Evolutionary conservation across 495 filamentous ascomycete genomes (phyloP), one percentile per base, ranked within the genome.

Genomic region (Xylaria flabelliformis): DNA sequence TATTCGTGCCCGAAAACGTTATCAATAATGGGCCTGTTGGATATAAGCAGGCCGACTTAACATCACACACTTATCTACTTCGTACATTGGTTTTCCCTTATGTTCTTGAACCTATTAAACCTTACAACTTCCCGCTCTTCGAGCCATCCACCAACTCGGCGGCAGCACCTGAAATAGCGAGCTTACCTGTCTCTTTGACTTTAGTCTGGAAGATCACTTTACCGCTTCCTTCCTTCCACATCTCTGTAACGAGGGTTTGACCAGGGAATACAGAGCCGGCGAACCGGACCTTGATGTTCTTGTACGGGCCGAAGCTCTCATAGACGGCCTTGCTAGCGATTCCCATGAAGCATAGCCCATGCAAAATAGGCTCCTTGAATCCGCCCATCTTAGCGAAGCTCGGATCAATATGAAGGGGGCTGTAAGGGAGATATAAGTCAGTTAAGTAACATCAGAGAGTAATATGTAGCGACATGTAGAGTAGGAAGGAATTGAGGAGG

Each of bases 231-330:
- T 95, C 94, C 88, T 94, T 97, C 96, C 96, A 99, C 93, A 97
- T 97, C 89, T 98, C 96, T 41, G 95, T 98, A 76, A 90, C 88
- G 46, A 99, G 88, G 64, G 94, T 98, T 89, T 99, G 93, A 7
- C 96, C 97, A 1, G 96, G 97, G 32, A 95, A 75, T 2, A 99
- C 96, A 15, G 94, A 91, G 51, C 96, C 97, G 6, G 94, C 95
- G 83, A 99, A 99, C 72, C 96, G 84, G 7, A 98, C 96, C 88
- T 99, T 99, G 81, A 98, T 89, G 83, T 96, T 98, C 86, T 91
- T 93, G 85, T 91, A 97, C 68, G 87, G 82, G 26, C 96, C 96
- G 80, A 89, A 98, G 74, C 86, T 92, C 80, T 91, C 85, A 80
- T 94, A 92, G 56, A 99, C 90, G 73, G 94, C 93, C 88, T 97